A percentile compares a stretch with the other conserved stretches of the same genome.
Conservation (phyloP, 441 rosid species). For the Erodium chrysanthum region DNA sequence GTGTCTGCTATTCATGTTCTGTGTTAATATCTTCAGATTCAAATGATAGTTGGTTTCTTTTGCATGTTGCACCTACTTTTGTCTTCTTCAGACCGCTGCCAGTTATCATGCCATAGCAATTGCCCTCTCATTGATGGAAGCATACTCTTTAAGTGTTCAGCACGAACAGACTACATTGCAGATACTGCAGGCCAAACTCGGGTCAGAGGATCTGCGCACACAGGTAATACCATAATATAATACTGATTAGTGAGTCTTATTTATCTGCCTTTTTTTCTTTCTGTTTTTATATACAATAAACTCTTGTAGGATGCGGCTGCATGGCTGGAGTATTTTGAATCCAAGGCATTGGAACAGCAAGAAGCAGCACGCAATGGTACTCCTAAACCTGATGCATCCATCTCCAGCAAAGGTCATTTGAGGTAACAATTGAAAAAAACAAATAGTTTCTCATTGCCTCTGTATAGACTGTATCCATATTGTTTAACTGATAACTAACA, state of each 20-base stretch:
- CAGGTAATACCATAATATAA: constrained; percentile 38
- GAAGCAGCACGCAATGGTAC: constrained; percentile 84
- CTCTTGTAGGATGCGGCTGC: constrained; percentile 67
- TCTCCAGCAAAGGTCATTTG: constrained; percentile 78
- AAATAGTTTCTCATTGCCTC: constrained; percentile 7
- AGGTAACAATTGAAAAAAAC: constrained; percentile 34
- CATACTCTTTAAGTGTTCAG: constrained; percentile 65
- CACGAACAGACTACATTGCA: constrained; percentile 75
- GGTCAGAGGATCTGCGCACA: constrained; percentile 64
- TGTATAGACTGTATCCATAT: background rate
- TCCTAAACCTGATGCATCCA: constrained; percentile 75
- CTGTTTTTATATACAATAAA: constrained; percentile 14
- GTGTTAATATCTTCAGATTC: background rate
- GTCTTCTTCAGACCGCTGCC: constrained; percentile 54
- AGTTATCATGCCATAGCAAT: constrained; percentile 85
- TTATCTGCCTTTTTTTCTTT: constrained; percentile 8
- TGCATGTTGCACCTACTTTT: constrained; percentile 7
- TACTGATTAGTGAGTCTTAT: constrained; percentile 12
- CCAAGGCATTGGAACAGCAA: constrained; percentile 73
- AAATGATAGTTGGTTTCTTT: background rate
- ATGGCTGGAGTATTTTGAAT: constrained; percentile 77
- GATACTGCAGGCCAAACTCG: constrained; percentile 70
- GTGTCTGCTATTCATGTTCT: background rate
- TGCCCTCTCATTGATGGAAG: constrained; percentile 74
- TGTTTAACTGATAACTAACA: constrained; percentile 3